These are phyloP conservation scores for Kazachstania kunashirensis DNA, from an alignment of 805 yeast species.

Conservation along the genomic window DNA sequence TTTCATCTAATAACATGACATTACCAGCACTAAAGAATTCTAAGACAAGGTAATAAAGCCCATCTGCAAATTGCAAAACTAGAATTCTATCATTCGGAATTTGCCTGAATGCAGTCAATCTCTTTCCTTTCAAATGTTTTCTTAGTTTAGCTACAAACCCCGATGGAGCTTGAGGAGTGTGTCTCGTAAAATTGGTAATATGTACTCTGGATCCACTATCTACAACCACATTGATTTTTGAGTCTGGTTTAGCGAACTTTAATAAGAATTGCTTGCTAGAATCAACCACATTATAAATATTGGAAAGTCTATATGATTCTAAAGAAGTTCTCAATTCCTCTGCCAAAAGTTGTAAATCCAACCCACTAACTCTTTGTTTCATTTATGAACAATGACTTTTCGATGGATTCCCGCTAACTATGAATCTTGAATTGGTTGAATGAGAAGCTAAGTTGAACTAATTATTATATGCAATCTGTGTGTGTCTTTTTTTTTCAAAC, in stretches of 20 bases:
- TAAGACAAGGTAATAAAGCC: slow-evolving; percentile 61
- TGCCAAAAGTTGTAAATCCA: slow-evolving; percentile 67
- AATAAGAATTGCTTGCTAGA: slow-evolving; percentile 65
- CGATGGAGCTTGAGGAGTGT: slow-evolving; percentile 73
- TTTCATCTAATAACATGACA: slow-evolving; percentile 63
- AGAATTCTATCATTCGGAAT: slow-evolving; percentile 75
- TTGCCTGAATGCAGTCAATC: slow-evolving; percentile 65
- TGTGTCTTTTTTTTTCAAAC: too few species aligned
- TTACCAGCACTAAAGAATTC: slow-evolving; percentile 97
- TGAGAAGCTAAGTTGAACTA: too few species aligned
- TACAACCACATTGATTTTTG: slow-evolving; percentile 62
- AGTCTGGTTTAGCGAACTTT: slow-evolving; percentile 76
- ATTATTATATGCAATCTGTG: too few species aligned
- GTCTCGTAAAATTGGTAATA: slow-evolving; percentile 69
- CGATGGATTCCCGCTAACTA: too few species aligned
- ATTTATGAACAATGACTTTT: too few species aligned
- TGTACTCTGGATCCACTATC: slow-evolving; percentile 84
- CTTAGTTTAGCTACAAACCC: slow-evolving; percentile 78
- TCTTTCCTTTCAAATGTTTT: slow-evolving; percentile 72
- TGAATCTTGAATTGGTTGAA: too few species aligned
- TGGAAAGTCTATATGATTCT: slow-evolving; percentile 63
- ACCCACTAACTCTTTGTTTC: slow-evolving; percentile 78
- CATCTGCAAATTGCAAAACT: slow-evolving; percentile 78
- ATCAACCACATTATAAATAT: slow-evolving; percentile 71
- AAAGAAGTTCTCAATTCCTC: slow-evolving; percentile 52